These are phyloP conservation scores for Pythium aphanidermatum DNA, from an alignment of 352 stramenopile genomes.

Conservation along the genomic window DNA sequence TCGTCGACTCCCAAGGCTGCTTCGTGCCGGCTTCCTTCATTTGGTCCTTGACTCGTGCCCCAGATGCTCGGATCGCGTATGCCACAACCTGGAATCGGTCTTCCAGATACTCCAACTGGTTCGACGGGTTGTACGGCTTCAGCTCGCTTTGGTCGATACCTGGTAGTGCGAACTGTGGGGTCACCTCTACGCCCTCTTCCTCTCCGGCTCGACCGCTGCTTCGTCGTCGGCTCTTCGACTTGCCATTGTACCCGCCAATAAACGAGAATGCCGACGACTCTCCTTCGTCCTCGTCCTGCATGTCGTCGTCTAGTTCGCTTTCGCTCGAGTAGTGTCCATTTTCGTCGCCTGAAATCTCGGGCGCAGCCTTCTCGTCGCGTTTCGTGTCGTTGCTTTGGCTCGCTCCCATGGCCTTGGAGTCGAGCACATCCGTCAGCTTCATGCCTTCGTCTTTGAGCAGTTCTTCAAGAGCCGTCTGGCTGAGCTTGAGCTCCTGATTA, in stretches of 20 bases:
- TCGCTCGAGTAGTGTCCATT: conserved; percentile 3
- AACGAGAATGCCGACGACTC: conserved; percentile 58
- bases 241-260: conserved; percentile 60
- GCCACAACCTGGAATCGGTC: conserved; percentile 87
- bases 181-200: not conserved
- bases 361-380: conserved; percentile 2
- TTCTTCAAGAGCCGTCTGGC: conserved; percentile 76
- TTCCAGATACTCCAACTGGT: conserved; percentile 86
- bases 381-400: not conserved
- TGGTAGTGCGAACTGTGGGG: not conserved
- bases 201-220: conserved; percentile 4
- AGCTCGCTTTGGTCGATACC: conserved; percentile 31
- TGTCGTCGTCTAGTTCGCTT: conserved; percentile 6
- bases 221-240: conserved; percentile 13
- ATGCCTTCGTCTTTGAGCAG: conserved; percentile 69
- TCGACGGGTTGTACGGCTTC: conserved; percentile 77
- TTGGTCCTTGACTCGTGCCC: conserved; percentile 80
- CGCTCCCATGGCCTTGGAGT: conserved; percentile 20
- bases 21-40: conserved; percentile 88
- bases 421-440: conserved; percentile 52
- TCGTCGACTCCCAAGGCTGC: conserved; percentile 68
- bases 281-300: conserved; percentile 17
- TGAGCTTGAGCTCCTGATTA: conserved; percentile 82
- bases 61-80: conserved; percentile 78
- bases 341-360: not conserved